Conservation (phyloP, 495 filamentous ascomycete species). For the Rusavskia elegans region DNA sequence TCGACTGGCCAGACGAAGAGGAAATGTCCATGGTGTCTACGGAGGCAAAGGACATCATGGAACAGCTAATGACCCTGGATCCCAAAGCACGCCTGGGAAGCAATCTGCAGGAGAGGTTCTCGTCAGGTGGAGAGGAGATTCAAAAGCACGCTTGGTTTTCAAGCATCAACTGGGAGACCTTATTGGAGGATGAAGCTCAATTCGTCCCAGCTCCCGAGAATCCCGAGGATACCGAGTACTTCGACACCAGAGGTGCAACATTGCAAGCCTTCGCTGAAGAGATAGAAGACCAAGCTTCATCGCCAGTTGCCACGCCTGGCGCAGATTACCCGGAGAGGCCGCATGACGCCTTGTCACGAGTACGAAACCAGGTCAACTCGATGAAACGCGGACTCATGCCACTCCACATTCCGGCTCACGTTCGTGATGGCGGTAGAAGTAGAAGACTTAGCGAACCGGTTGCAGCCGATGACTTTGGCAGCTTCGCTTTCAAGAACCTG, state of each 20-base stretch:
- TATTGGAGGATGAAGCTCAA: conserved; percentile 82
- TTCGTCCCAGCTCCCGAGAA: conserved; percentile 90
- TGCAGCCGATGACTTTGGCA: conserved; percentile 81
- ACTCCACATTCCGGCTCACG: conserved; percentile 88
- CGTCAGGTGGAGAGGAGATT: conserved; percentile 78
- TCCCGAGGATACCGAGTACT: conserved; percentile 96
- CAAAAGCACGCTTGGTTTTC: conserved; percentile 78
- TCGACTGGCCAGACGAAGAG: conserved; percentile 73
- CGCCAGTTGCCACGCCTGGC: conserved; percentile 36
- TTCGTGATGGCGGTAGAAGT: conserved; percentile 62
- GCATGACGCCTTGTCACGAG: conserved; percentile 85
- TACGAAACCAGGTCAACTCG: conserved; percentile 68
- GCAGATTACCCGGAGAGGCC: conserved; percentile 69
- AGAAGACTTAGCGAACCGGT: conserved; percentile 84
- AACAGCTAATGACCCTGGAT: conserved; percentile 70
- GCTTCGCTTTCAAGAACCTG: conserved; percentile 92
- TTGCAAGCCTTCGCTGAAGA: conserved; percentile 83
- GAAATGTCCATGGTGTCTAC: conserved; percentile 40
- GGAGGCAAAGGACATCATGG: conserved; percentile 87
- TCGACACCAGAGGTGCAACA: conserved; percentile 80
- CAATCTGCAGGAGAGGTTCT: conserved; percentile 63
- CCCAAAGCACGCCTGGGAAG: conserved; percentile 67
- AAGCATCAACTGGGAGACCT: conserved; percentile 73
- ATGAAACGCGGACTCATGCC: conserved; percentile 85
- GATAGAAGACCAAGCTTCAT: conserved; percentile 73